Percentiles rank a stretch among this genome's conserved stretches.
These are phyloP conservation scores for Spizellomyces punctatus DNA, from an alignment of 192 early-diverging fungal genomes.

Conservation along the genomic window DNA sequence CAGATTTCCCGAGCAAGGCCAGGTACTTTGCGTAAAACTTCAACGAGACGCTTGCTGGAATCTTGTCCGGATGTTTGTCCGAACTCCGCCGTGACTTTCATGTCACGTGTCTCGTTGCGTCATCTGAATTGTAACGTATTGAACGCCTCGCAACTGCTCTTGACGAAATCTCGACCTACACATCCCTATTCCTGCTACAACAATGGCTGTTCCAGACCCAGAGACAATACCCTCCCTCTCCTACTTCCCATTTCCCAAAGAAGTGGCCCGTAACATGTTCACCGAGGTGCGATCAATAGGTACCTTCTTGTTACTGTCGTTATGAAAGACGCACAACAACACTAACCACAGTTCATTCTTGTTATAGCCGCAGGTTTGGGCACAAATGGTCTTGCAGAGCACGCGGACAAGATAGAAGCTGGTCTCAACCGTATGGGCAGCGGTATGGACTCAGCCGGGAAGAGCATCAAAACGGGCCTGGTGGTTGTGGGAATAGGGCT, in stretches of 20 bases:
- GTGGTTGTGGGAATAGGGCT: conserved; percentile 19
- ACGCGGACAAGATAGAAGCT: conserved; percentile 28
- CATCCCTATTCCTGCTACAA: too few relatives aligned
- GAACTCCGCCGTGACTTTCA: too few relatives aligned
- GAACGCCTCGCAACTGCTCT: too few relatives aligned
- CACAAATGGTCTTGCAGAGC: conserved; percentile 25
- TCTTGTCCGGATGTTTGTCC: too few relatives aligned
- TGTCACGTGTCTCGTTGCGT: too few relatives aligned
- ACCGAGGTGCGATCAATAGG: conserved; percentile 28
- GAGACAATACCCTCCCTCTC: conserved; percentile 3
- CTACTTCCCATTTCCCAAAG: conserved; percentile 20
- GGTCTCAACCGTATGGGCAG: conserved; percentile 16
- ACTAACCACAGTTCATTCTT: background rate
- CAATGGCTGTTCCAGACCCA: background rate
- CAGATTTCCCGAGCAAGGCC: too few relatives aligned
- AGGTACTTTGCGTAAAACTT: too few relatives aligned
- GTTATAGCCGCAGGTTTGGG: conserved; percentile 24
- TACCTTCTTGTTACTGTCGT: background rate
- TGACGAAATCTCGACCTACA: too few relatives aligned
- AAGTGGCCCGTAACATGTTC: conserved; percentile 14
- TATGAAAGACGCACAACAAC: too few relatives aligned
- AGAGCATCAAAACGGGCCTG: conserved; percentile 11
- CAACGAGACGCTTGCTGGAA: too few relatives aligned
- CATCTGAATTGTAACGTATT: too few relatives aligned
- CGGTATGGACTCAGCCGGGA: conserved; percentile 11